phyloP scores from a whole-genome alignment of 163 green algal genomes.

The Scenedesmus sp. region DNA sequence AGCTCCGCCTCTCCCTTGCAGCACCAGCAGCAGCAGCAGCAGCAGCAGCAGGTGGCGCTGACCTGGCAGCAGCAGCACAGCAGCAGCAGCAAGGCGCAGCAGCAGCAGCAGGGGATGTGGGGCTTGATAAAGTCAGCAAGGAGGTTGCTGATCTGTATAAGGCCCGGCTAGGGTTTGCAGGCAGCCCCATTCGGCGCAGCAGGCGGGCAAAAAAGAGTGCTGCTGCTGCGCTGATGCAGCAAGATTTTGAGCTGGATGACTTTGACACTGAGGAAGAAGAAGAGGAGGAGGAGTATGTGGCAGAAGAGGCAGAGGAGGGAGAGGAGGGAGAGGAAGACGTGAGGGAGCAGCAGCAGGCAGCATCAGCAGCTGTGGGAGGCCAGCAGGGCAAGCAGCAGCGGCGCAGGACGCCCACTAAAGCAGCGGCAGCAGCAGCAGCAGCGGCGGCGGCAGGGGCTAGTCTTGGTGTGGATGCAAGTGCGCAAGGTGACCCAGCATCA shows the following conservation, averaged over 20 bases:
- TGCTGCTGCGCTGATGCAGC: not conserved
- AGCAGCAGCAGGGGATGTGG: slow-evolving; percentile 15
- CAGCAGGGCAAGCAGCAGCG: not conserved
- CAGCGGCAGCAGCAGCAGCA: slow-evolving; percentile 9
- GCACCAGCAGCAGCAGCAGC: not conserved
- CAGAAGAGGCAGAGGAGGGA: not conserved
- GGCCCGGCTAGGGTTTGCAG: not conserved
- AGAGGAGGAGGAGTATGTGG: not conserved
- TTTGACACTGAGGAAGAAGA: not conserved
- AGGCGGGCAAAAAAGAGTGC: slow-evolving; percentile 18
- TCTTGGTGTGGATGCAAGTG: not conserved
- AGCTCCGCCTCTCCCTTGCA: not conserved
- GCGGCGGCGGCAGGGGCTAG: not conserved
- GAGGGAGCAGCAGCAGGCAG: not conserved
- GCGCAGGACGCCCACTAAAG: not conserved
- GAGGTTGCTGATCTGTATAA: slow-evolving; percentile 33
- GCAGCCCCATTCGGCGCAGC: not conserved
- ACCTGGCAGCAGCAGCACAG: not conserved
- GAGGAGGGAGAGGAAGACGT: not conserved
- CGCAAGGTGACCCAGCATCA: not conserved
- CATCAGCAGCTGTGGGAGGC: not conserved
- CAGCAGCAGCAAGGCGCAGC: not conserved
- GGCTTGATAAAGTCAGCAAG: not conserved
- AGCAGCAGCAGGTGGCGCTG: not conserved
- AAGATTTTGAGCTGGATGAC: slow-evolving; percentile 8